Evolutionary conservation across 805 yeast species (phyloP).

Genomic region (Candida wancherniae): DNA sequence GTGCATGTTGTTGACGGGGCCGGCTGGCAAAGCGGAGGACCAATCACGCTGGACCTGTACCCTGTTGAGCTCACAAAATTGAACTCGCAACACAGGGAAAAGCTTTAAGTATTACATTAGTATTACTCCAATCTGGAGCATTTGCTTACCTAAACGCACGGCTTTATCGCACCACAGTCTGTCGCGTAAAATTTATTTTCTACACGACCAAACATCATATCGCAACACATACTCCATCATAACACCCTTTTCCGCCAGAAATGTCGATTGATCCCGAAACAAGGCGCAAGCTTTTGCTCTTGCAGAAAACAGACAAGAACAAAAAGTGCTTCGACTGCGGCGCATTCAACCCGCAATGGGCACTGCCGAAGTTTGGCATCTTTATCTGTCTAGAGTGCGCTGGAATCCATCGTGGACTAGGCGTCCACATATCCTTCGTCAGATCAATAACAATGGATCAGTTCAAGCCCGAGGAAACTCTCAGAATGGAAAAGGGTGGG

Average conservation of each 20-base stretch:
- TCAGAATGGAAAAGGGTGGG: conserved; percentile 92
- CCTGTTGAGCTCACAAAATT: conserved; percentile 26
- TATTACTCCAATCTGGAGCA: too few relatives aligned
- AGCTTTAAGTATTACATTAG: conserved; percentile 11
- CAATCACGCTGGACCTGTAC: conserved; percentile 19
- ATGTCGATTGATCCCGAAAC: conserved; percentile 91
- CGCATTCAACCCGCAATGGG: conserved; percentile 99
- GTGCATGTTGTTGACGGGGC: conserved; percentile 27
- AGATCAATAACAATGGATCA: conserved; percentile 98
- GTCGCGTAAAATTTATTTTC: too few relatives aligned
- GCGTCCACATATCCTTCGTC: conserved; percentile 95
- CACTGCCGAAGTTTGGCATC: conserved; percentile 95
- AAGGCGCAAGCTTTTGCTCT: conserved; percentile 65
- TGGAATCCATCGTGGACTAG: conserved; percentile 91
- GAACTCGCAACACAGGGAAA: conserved; percentile 13
- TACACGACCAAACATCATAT: too few relatives aligned
- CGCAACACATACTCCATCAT: too few relatives aligned
- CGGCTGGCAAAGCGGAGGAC: conserved; percentile 23
- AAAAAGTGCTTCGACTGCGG: conserved; percentile 90
- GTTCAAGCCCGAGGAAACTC: conserved; percentile 87
- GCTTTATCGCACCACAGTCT: too few relatives aligned
- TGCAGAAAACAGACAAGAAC: conserved; percentile 80
- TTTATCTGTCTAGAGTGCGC: conserved; percentile 98
- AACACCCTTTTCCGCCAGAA: too few relatives aligned
- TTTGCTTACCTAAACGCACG: too few relatives aligned